Base-by-base conservation (phyloP, 2,329 filamentous ascomycete species). In the Sporothrix schenckii region DNA sequence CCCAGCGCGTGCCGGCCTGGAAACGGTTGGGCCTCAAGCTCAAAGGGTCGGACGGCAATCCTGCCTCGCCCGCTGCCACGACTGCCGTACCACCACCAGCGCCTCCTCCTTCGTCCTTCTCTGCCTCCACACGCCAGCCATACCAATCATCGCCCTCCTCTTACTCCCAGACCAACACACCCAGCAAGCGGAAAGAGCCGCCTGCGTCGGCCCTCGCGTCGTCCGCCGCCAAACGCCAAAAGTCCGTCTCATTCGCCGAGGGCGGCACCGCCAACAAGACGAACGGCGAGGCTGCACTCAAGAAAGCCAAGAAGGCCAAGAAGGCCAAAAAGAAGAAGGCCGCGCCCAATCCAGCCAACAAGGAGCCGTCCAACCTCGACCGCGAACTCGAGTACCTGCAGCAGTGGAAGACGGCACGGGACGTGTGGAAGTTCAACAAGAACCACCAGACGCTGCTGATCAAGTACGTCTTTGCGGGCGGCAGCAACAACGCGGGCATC, bases 361-460 rank as follows among this genome's bases (percentile, higher is more conserved):
- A 88, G 71, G 72, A 76, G 66, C 79, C 77, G 70, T 77, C 74
- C 78, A 79, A 79, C 80, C 78, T 89, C 69, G 84, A 87, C 61
- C 86, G 89, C 16, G 90, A 93, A 71, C 84, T 96, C 19, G 84
- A 87, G 68, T 97, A 97, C 78, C 86, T 97, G 58, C 85, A 85
- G 61, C 88, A 90, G 77, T 97, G 93, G 85, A 85, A 92, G 80
- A 86, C 85, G 69, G 86, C 89, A 72, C 89, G 89, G 71, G 83
- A 85, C 11, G 84, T 84, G 75, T 98, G 94, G 94, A 97, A 97
- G 80, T 98, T 97, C 83, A 97, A 96, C 83, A 97, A 97, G 82
- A 94, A 93, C 75, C 89, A 93, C 77, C 94, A 97, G 80, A 92
- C 90, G 69, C 88, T 92, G 75, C 84, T 97, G 14, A 87, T 97